Evolutionary conservation across 2,329 filamentous ascomycete species (phyloP), one percentile per base, ranked within the genome.

Genomic region (Chaetothyriales sp.): DNA sequence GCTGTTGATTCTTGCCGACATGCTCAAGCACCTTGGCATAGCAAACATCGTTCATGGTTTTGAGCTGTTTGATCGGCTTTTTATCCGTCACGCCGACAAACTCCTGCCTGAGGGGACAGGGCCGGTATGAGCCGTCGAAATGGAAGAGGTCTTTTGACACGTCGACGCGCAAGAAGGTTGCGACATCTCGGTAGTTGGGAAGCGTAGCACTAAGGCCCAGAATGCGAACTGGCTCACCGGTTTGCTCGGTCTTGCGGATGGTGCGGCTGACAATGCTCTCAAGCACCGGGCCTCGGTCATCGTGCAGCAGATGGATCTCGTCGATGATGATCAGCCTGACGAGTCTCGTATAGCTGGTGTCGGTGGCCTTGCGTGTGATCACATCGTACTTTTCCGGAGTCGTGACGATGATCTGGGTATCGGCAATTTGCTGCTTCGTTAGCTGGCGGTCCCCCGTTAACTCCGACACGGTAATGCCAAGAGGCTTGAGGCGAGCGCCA

Each of bases 311-410:
- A 74, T 98, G 92, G 60, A 98, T 97, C 69, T 98, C 92, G 63
- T 98, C 92, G 55, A 98, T 97, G 65, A 95, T 89, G 53, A 98
- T 84, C 9, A 98, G 77, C 43, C 90, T 84, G 22, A 98, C 92
- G n/a, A 98, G 79, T 62, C 94, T 94, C 15, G 89, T 98, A 69
- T 98, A 98, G 62, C 89, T 94, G 51, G 92, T 80, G 66, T 98
- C 94, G 1, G 90, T 95, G 5, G 90, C 89, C 69, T 98, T 98
- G 69, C 94, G 82, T 5, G 94, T 98, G 61, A 98, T 95, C 60
- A 98, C 90, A 69, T 98, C 92, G 86, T 89, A 98, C 71, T 98
- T 98, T 69, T 98, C 92, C 18, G 92, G 92, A 0, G 92, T 98
- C 0, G 92, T 98, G 54, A 98, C 89, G 61, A 98, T 98, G 61